Evolutionary conservation across 2,329 filamentous ascomycete species (phyloP).

Genomic region (Cercospora citrullina): DNA sequence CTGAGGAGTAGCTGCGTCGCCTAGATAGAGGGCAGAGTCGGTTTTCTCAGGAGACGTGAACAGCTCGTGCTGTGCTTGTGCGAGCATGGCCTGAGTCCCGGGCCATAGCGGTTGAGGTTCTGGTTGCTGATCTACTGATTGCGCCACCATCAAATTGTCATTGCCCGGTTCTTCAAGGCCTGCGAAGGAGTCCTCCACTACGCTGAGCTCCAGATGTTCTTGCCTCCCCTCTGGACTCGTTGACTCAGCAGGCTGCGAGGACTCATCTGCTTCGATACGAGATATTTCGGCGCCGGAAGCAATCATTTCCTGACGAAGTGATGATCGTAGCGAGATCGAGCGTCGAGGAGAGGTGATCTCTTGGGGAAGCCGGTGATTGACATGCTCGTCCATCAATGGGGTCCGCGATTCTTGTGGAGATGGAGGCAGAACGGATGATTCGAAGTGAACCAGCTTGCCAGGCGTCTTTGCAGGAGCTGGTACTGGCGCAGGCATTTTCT

Average conservation of each 20-base stretch:
- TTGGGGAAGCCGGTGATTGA: constrained; percentile 23
- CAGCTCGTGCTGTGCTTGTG: constrained; percentile 34
- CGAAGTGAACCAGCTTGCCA: constrained; percentile 3
- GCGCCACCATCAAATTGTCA: not conserved
- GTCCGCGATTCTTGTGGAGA: constrained; percentile 14
- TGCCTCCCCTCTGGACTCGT: not conserved
- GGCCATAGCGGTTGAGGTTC: constrained; percentile 17
- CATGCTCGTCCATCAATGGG: constrained; percentile 25
- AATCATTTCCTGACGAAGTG: constrained; percentile 30
- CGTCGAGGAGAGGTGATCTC: constrained; percentile 6
- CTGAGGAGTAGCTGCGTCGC: constrained; percentile 32
- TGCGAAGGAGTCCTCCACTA: constrained; percentile 4
- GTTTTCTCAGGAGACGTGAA: constrained; percentile 35
- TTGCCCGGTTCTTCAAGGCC: not conserved
- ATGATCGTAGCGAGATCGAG: constrained; percentile 27
- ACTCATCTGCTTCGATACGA: constrained; percentile 16
- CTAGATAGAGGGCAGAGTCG: constrained; percentile 14
- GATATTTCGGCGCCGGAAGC: constrained; percentile 31
- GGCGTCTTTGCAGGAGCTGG: constrained; percentile 13
- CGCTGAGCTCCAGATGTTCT: not conserved
- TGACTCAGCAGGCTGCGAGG: constrained; percentile 22
- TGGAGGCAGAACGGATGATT: constrained; percentile 8
- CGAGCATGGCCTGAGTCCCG: constrained; percentile 35
- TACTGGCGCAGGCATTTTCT: not conserved
- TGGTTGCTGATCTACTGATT: not conserved